Conservation (phyloP, 805 yeast species). For the Schwanniomyces sp. region DNA sequence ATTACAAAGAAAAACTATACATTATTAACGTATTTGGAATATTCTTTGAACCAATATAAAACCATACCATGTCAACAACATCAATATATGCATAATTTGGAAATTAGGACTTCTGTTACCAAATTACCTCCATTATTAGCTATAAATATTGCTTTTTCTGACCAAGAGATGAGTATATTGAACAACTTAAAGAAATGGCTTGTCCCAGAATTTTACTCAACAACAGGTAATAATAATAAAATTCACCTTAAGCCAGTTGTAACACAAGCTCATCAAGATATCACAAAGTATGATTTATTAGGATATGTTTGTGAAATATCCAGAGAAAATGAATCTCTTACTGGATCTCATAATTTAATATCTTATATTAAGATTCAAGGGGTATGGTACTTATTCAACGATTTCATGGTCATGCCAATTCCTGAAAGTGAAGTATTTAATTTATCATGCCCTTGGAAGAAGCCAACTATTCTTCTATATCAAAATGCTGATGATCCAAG, state of each 20-base stretch:
- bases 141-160: slow-evolving; percentile 55
- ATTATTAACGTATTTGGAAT: slow-evolving; percentile 58
- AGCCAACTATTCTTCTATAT: slow-evolving; percentile 71
- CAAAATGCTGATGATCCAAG: slow-evolving; percentile 45
- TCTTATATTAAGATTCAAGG: slow-evolving; percentile 53
- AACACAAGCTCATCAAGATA: slow-evolving; percentile 24
- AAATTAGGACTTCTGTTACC: slow-evolving; percentile 50
- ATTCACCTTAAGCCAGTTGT: slow-evolving; percentile 35
- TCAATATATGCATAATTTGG: slow-evolving; percentile 38
- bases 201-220: slow-evolving; percentile 54
- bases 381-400: slow-evolving; percentile 85
- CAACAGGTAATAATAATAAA: slow-evolving; percentile 22
- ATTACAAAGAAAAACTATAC: slow-evolving; percentile 25
- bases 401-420: slow-evolving; percentile 78
- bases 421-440: slow-evolving; percentile 78
- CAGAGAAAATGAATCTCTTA: slow-evolving; percentile 37
- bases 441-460: slow-evolving; percentile 75
- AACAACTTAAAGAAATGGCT: slow-evolving; percentile 58
- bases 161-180: slow-evolving; percentile 54
- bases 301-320: slow-evolving; percentile 72
- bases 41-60: slow-evolving; percentile 53
- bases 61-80: slow-evolving; percentile 47
- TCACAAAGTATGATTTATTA: slow-evolving; percentile 55
- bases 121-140: slow-evolving; percentile 65
- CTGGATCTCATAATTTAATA: slow-evolving; percentile 57